Percentiles rank a stretch among this genome's conserved stretches.
Conservation (phyloP, 2,329 filamentous ascomycete species). For the Scedosporium minutisporum region DNA sequence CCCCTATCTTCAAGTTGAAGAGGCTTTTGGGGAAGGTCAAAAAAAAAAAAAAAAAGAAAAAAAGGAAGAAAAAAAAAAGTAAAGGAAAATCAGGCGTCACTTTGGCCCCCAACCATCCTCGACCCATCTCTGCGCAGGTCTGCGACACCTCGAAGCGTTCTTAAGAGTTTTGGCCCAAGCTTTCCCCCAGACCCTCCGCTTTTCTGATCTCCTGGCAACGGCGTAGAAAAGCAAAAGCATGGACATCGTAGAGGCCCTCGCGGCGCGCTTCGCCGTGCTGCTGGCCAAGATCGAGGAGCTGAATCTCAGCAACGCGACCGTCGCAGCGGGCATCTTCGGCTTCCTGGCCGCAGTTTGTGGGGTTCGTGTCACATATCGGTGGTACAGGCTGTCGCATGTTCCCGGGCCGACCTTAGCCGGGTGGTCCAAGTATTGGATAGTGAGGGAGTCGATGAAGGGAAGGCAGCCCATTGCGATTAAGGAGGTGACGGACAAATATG, state of each 20-base stretch:
- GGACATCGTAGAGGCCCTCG: not conserved
- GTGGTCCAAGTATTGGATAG: conserved; percentile 30
- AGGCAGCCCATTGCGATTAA: conserved; percentile 6
- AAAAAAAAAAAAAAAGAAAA: no score
- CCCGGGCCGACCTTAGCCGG: conserved; percentile 26
- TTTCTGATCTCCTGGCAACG: not conserved
- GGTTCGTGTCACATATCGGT: conserved; percentile 13
- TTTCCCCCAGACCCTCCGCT: no score
- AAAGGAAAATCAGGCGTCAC: no score
- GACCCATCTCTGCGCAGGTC: no score
- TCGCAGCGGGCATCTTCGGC: not conserved
- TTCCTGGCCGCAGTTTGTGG: not conserved
- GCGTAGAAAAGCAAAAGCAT: not conserved
- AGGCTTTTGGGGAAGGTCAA: no score
- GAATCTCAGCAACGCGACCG: not conserved
- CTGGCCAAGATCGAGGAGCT: not conserved
- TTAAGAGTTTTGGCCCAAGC: no score
- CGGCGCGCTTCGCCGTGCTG: not conserved
- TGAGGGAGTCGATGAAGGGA: conserved; percentile 9
- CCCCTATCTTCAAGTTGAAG: no score
- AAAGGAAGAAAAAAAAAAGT: no score
- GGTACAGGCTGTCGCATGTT: conserved; percentile 28
- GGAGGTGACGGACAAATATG: conserved; percentile 17
- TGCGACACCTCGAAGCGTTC: no score
- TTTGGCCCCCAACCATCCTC: no score